Conservation (phyloP, 2,329 filamentous ascomycete species). For the Epichloe typhina region DNA sequence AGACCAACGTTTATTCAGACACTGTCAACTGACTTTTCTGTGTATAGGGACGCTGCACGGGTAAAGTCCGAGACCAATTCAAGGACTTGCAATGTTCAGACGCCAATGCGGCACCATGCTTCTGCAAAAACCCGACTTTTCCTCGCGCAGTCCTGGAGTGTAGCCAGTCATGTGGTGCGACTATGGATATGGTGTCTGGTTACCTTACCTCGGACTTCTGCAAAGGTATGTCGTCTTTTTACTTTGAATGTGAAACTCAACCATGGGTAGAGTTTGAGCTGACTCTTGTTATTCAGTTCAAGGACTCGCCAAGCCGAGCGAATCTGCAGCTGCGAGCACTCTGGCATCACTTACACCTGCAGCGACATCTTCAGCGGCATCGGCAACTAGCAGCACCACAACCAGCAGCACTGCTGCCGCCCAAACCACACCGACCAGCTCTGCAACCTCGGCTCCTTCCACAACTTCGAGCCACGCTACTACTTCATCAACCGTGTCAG, state of each 20-base stretch:
- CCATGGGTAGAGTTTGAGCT: background rate
- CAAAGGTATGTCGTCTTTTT: constrained; percentile 9
- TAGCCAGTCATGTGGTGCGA: constrained; percentile 15
- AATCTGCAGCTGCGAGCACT: background rate
- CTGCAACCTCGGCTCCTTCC: background rate
- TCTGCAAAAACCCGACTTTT: constrained; percentile 25
- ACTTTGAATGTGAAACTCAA: background rate
- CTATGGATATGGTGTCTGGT: constrained; percentile 9
- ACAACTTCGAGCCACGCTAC: background rate
- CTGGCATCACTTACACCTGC: background rate
- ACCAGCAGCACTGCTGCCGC: background rate
- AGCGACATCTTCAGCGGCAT: background rate
- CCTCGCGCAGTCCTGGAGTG: constrained; percentile 27
- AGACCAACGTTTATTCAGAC: background rate
- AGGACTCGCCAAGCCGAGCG: background rate
- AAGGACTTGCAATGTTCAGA: constrained; percentile 13
- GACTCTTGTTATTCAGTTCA: background rate
- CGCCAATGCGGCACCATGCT: constrained; percentile 22
- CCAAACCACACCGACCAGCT: background rate
- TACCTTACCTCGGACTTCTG: constrained; percentile 12
- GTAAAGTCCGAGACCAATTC: constrained; percentile 11
- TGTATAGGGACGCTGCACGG: constrained; percentile 11
- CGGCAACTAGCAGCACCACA: background rate
- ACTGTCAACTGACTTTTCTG: background rate
- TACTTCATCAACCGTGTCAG: background rate